Evolutionary conservation across 345 rosid genomes (phyloP), one percentile per base, ranked within the genome.

Genomic region (Salix suchowensis): DNA sequence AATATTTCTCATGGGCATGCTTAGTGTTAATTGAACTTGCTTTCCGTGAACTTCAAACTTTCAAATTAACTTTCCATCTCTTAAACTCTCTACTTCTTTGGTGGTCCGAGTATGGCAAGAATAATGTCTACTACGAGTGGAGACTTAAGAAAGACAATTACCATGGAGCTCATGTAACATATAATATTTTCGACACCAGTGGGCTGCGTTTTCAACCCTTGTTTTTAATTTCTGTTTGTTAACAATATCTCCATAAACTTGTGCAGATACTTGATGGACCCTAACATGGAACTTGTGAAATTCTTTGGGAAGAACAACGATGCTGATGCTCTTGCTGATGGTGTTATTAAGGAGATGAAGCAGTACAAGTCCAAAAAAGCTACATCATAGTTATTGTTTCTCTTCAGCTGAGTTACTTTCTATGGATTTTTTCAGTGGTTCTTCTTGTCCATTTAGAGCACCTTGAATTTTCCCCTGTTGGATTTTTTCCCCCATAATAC

Each of bases 231-330:
- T 60, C 21, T 60, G 1, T 60, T 60, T 3, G 7, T 11, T 60
- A 24, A 60, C 24, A 74, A 34, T 58, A 3, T 44, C 36, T 70
- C 5, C 30, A 10, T 36, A 11, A 70, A 64, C 62, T 52, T 77
- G 71, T 87, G 85, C 85, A 96, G 97, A 97, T 96, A 91, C 82
- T 82, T 96, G 83, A 90, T 92, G 98, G 88, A 85, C 78, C 99
- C 98, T 18, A 82, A 88, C 68, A 92, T 96, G 97, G 84, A 90
- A 24, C 94, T 90, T 69, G 93, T 96, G 75, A 92, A 94, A 77
- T 92, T 91, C 77, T 94, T 92, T 74, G 97, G 97, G 83, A 96
- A 92, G 90, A 94, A 96, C 80, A 88, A 91, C 60, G 97, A 96
- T 44, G 90, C 88, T 21, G 89, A 87, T 73, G 84, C 94, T 6